These are phyloP conservation scores for Monoraphidium neglectum DNA, from an alignment of 139 green algal species.

Conservation along the genomic window DNA sequence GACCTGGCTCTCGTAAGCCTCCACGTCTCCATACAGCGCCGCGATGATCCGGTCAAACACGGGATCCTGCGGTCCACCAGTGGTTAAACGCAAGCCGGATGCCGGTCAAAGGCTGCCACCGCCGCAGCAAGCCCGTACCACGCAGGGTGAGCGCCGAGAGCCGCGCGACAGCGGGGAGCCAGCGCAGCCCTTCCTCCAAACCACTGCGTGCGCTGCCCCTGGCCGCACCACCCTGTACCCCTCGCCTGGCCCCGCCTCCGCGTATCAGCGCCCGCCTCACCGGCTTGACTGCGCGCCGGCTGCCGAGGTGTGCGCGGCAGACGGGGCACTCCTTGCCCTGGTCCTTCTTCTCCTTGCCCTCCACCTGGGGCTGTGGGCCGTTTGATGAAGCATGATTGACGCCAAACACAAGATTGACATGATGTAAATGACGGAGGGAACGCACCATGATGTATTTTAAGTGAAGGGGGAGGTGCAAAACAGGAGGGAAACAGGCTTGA, in stretches of 20 bases:
- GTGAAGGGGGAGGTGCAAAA: background rate
- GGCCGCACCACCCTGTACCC: background rate
- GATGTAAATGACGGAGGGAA: too few species aligned
- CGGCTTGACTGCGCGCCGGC: conserved; percentile 23
- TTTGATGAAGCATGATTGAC: too few species aligned
- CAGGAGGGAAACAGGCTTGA: background rate
- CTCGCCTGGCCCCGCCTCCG: background rate
- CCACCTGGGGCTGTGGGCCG: too few species aligned
- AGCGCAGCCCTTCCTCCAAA: background rate
- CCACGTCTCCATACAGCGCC: conserved; percentile 27
- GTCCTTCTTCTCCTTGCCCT: background rate
- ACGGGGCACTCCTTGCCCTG: conserved; percentile 34
- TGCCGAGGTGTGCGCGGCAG: conserved; percentile 30
- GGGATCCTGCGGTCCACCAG: conserved; percentile 11
- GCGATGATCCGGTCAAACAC: conserved; percentile 29
- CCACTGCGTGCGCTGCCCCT: background rate
- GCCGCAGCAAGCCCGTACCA: background rate
- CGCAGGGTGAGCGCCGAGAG: background rate
- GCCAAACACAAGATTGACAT: background rate
- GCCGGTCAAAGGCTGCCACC: background rate
- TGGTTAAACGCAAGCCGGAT: background rate
- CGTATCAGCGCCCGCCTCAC: background rate
- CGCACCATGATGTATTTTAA: background rate
- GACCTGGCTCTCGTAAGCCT: conserved; percentile 27
- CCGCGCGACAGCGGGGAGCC: background rate